Conservation (phyloP, 2,329 filamentous ascomycete genomes). For the Aureobasidium lini region DNA sequence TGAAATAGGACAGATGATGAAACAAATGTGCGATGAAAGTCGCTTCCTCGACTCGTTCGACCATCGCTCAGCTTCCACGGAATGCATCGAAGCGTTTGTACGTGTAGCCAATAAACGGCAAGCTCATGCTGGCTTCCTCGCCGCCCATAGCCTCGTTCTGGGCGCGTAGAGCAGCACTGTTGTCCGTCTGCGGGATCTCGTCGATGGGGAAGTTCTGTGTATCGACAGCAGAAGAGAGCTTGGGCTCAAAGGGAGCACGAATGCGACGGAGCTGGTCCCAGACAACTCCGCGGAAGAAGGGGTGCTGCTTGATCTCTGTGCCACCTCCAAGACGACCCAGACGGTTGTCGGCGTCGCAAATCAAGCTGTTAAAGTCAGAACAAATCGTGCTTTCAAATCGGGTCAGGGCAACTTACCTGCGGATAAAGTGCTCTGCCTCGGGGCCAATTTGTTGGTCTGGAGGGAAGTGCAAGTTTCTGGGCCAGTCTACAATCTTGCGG, state of each 20-base stretch:
- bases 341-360: constrained; percentile 89
- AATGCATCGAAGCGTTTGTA: constrained; percentile 91
- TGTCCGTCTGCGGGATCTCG: constrained; percentile 95
- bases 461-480: constrained; percentile 89
- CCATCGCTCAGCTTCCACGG: constrained; percentile 27
- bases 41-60: not conserved
- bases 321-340: constrained; percentile 76
- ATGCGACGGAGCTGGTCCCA: constrained; percentile 91
- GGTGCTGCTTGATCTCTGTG: constrained; percentile 85
- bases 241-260: constrained; percentile 91
- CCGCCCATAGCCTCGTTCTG: constrained; percentile 71
- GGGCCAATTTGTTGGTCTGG: constrained; percentile 83
- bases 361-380: constrained; percentile 52
- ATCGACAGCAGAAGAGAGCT: constrained; percentile 85
- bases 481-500: constrained; percentile 98
- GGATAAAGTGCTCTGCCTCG: constrained; percentile 86
- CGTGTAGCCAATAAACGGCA: constrained; percentile 94
- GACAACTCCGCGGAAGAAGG: constrained; percentile 94
- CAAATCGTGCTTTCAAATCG: not conserved
- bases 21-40: not conserved
- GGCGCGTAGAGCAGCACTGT: constrained; percentile 75
- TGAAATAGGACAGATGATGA: not conserved
- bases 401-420: constrained; percentile 59
- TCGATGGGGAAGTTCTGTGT: constrained; percentile 98
- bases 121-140: constrained; percentile 85